phyloP scores from a whole-genome alignment of 345 rosid genomes.

The Syzygium aromaticum region DNA sequence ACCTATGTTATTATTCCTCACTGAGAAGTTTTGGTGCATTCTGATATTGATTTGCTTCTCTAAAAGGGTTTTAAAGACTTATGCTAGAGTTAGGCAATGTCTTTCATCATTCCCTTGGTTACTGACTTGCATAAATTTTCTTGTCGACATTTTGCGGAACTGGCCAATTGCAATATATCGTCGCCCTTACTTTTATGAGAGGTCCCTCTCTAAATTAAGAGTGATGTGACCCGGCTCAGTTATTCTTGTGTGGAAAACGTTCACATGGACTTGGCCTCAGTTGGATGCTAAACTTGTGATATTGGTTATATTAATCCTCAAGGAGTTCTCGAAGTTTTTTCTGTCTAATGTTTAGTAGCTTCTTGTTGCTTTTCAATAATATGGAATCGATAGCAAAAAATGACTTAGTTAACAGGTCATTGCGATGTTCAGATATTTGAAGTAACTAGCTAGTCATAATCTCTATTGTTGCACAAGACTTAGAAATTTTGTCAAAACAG shows the following conservation, averaged over 20 bases:
- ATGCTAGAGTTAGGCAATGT: not conserved
- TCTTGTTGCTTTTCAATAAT: not conserved
- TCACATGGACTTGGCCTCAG: not conserved
- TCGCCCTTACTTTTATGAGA: not conserved
- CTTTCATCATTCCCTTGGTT: not conserved
- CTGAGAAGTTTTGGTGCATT: not conserved
- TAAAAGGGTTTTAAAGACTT: not conserved
- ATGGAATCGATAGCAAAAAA: not conserved
- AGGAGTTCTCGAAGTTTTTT: not conserved
- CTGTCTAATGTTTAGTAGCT: not conserved
- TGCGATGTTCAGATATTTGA: not conserved
- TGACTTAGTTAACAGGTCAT: not conserved
- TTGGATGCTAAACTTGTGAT: not conserved
- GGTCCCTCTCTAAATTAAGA: not conserved
- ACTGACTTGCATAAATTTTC: not conserved
- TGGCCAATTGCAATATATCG: not conserved
- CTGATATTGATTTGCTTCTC: not conserved
- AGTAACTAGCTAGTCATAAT: not conserved
- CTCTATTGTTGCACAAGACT: not conserved
- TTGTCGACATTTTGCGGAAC: not conserved
- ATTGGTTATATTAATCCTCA: not conserved
- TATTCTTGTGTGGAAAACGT: not conserved
- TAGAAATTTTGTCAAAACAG: not conserved
- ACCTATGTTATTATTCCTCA: not conserved
- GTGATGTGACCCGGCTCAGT: not conserved